A percentile compares a stretch with the other conserved stretches of the same genome.
Conservation (phyloP, 2,329 filamentous ascomycete species). For the Colletotrichum kahawae region DNA sequence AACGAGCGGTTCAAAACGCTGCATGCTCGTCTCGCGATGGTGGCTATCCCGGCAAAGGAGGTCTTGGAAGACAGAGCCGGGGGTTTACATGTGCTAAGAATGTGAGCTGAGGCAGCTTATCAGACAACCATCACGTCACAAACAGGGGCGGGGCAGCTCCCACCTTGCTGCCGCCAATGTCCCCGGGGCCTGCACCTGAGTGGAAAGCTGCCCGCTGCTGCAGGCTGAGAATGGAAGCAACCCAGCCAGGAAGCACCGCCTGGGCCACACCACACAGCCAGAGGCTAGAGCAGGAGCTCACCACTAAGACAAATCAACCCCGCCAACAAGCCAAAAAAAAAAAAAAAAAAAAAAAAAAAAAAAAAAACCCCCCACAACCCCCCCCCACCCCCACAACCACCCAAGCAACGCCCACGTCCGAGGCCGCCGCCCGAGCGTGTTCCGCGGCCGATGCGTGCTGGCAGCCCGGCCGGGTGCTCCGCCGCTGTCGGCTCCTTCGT, state of each 20-base stretch:
- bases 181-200: not conserved
- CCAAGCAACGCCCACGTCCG: too few species aligned
- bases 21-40: not conserved
- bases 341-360: constrained; percentile 20
- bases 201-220: not conserved
- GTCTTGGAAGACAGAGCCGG: not conserved
- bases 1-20: not conserved
- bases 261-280: not conserved
- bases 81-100: not conserved
- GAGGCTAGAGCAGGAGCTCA: not conserved
- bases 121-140: constrained; percentile 28
- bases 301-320: constrained; percentile 21
- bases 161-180: not conserved
- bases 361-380: too few species aligned
- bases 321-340: constrained; percentile 25
- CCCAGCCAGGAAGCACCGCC: not conserved
- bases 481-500: too few species aligned
- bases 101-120: constrained; percentile 4
- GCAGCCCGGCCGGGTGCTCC: too few species aligned
- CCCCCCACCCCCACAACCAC: too few species aligned
- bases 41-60: not conserved
- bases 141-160: constrained; percentile 7
- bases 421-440: too few species aligned
- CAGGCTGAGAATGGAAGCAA: not conserved
- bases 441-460: too few species aligned